These are phyloP conservation scores for Phyllosticta citriasiana DNA, from an alignment of 2,329 filamentous ascomycete species.

Conservation along the genomic window DNA sequence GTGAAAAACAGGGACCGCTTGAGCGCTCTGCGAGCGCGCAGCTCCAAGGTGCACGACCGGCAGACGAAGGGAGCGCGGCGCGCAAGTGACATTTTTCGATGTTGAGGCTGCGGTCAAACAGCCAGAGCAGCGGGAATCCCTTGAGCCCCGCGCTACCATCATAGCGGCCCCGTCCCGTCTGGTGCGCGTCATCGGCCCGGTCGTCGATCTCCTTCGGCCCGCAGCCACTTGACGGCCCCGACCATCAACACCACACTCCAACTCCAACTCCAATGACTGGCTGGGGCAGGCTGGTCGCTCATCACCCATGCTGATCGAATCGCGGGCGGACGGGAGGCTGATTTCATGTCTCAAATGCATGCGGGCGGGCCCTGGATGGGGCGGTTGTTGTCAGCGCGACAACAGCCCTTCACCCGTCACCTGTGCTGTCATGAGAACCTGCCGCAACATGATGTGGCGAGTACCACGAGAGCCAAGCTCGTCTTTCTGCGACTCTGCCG, in stretches of 20 bases:
- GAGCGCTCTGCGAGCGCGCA: background rate
- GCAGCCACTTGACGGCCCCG: background rate
- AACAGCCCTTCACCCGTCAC: background rate
- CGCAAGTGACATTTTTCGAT: constrained; percentile 2
- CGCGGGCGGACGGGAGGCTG: background rate
- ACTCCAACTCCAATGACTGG: background rate
- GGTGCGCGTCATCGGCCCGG: background rate
- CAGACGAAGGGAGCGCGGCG: background rate
- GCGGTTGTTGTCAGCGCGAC: background rate
- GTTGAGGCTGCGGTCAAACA: background rate
- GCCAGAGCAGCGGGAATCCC: background rate
- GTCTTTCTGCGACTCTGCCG: background rate
- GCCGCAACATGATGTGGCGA: background rate
- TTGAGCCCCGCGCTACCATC: background rate
- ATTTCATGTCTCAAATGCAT: background rate
- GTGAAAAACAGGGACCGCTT: background rate
- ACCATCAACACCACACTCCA: constrained; percentile 1
- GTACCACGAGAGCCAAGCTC: background rate
- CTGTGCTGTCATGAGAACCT: background rate
- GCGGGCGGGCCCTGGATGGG: background rate
- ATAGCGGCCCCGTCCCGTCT: too few relatives aligned
- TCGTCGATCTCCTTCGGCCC: background rate
- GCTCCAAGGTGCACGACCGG: background rate
- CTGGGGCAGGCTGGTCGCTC: background rate
- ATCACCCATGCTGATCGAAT: background rate